A percentile compares a stretch with the other conserved stretches of the same genome.
Evolutionary conservation across 192 early-diverging fungal species (phyloP).

Genomic region (Umbelopsis vinacea): DNA sequence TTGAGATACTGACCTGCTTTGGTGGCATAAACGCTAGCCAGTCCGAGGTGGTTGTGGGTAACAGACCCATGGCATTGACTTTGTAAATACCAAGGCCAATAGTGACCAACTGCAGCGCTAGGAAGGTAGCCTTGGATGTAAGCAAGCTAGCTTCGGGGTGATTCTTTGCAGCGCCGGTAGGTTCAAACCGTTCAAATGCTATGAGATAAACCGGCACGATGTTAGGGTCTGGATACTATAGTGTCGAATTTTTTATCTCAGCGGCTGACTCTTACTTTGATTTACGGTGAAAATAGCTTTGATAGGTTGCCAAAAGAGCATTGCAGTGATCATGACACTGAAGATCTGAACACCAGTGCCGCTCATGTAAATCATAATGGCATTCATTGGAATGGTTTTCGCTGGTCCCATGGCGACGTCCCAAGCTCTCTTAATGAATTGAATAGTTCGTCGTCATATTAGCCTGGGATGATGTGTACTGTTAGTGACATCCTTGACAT

Average conservation of each 20-base stretch:
- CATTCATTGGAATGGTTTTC: constrained; percentile 96
- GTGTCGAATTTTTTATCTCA: no score
- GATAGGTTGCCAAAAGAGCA: constrained; percentile 90
- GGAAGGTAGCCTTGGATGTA: constrained; percentile 81
- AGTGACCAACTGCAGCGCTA: constrained; percentile 79
- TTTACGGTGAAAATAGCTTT: constrained; percentile 75
- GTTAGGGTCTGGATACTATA: background rate
- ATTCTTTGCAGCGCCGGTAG: constrained; percentile 45
- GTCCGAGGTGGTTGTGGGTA: constrained; percentile 92
- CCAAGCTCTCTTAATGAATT: constrained; percentile 87
- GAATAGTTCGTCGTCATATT: background rate
- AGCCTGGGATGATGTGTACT: background rate
- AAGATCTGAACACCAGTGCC: constrained; percentile 97
- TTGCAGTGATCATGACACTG: constrained; percentile 92
- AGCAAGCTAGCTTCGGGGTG: constrained; percentile 56
- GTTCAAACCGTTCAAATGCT: constrained; percentile 82
- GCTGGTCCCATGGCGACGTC: constrained; percentile 88
- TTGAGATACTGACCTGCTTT: constrained; percentile 43
- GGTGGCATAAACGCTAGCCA: constrained; percentile 93
- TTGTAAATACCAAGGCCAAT: constrained; percentile 92
- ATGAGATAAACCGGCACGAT: background rate
- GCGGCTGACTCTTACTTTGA: constrained; percentile 48
- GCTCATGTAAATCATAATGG: constrained; percentile 99
- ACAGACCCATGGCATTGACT: constrained; percentile 89
- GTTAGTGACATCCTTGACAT: background rate